Evolutionary conservation across 305 asterid genomes (phyloP).

Genomic region (Fraxinus ornus): DNA sequence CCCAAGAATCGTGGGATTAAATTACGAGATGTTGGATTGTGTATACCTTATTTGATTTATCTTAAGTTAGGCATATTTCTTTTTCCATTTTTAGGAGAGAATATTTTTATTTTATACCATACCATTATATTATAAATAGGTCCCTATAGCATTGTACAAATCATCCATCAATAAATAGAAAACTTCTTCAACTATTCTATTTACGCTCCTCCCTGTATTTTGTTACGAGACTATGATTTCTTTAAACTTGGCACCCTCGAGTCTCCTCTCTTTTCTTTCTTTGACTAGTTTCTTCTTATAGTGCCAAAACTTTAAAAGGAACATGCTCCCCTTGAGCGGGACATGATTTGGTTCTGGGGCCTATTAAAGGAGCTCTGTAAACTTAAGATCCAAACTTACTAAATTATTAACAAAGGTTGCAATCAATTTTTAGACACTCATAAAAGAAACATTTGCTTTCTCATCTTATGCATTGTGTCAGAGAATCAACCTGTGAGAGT

Average conservation of each 20-base stretch:
- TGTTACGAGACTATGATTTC: background rate
- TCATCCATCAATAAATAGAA: no score
- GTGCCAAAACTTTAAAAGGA: background rate
- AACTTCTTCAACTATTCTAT: no score
- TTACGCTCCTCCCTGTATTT: background rate
- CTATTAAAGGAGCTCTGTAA: background rate
- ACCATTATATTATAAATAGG: no score
- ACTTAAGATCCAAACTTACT: background rate
- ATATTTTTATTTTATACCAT: no score
- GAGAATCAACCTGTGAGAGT: background rate
- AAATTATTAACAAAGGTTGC: background rate
- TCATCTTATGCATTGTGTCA: background rate
- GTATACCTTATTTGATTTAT: no score
- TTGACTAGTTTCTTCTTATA: background rate
- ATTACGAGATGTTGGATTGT: no score
- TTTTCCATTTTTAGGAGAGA: no score
- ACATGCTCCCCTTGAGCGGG: background rate
- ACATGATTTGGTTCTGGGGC: background rate
- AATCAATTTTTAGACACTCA: background rate
- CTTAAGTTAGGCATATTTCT: no score
- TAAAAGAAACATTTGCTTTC: background rate
- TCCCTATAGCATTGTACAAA: no score
- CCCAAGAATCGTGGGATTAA: no score
- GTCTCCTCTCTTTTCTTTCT: background rate
- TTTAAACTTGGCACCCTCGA: background rate